Evolutionary conservation across 176 grass and related monocot species (phyloP), one percentile per base, ranked within the genome.

Genomic region (Juncus effusus): DNA sequence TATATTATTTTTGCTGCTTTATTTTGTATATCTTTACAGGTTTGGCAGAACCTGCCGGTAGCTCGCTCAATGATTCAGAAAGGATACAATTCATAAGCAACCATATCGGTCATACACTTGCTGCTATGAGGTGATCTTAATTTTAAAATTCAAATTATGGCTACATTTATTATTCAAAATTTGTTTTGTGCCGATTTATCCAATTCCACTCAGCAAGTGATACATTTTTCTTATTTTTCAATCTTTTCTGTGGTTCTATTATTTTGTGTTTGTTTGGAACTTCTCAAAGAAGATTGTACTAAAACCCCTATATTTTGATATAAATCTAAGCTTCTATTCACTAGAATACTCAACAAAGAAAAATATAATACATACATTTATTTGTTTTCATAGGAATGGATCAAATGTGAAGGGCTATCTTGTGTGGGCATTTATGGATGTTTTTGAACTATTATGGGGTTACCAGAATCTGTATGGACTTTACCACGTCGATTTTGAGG

Each of bases 351-450:
- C n/a, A n/a, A 39, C 4, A 8, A 2, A 61, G 36, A 16, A 7
- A 15, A 39, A 51, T 53, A 69, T 45, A 6, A 19, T 35, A 5
- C 4, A 10, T n/a, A n/a, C n/a, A n/a, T n/a, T 6, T 38, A n/a
- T n/a, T n/a, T n/a, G n/a, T 49, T 12, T 13, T 38, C 4, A 77
- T 62, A 87, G 81, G 79, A 81, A 90, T 44, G 87, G 87, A 59
- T 64, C 56, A 7, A 77, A 88, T 28, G 83, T 90, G 72, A 95
- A 72, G 77, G 79, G 84, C 13, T 96, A 87, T 47, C 85, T 87
- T 14, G 41, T 54, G 2, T 96, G 87, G 87, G 47, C 65, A 42
- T 90, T 88, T 42, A 3, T 96, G 73, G 87, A 90, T 79, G 37
- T 91, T 1, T 88, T 88, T 38, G 84, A 96, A 63, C 63, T 79